A percentile compares a stretch with the other conserved stretches of the same genome.
phyloP scores from a whole-genome alignment of 805 yeast genomes.

The Kazachstania viticola region DNA sequence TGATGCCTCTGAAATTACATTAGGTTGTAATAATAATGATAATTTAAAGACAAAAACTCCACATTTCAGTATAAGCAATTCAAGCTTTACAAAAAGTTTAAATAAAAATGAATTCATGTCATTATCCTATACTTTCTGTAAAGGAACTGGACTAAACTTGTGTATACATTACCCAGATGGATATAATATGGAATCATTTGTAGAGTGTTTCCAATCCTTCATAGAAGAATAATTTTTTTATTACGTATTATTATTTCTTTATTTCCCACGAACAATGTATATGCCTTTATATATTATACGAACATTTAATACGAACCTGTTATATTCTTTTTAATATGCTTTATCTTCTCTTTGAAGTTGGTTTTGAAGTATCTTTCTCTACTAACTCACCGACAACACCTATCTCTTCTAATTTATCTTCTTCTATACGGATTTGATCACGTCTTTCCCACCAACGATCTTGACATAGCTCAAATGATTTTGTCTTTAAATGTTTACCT shows the following conservation, averaged over 20 bases:
- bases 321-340: too few species aligned
- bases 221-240: slow-evolving; percentile 7
- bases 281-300: too few species aligned
- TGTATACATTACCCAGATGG: slow-evolving; percentile 21
- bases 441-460: slow-evolving; percentile 98
- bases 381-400: slow-evolving; percentile 86
- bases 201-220: slow-evolving; percentile 21
- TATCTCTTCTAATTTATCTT: slow-evolving; percentile 78
- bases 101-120: slow-evolving; percentile 17
- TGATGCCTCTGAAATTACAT: slow-evolving; percentile 15
- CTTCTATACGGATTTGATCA: slow-evolving; percentile 79
- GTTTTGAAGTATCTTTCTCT: slow-evolving; percentile 50
- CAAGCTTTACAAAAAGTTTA: slow-evolving; percentile 17
- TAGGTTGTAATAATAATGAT: slow-evolving; percentile 1
- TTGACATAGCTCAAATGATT: slow-evolving; percentile 83
- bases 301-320: too few species aligned
- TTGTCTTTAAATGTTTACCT: slow-evolving; percentile 81
- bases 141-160: slow-evolving; percentile 15
- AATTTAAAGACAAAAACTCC: neutral
- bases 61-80: slow-evolving; percentile 10
- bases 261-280: neutral
- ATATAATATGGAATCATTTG: slow-evolving; percentile 18
- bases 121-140: slow-evolving; percentile 15
- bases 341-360: slow-evolving; percentile 40
- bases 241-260: too few species aligned